A percentile compares a stretch with the other conserved stretches of the same genome.
Conservation (phyloP, 2,329 filamentous ascomycete genomes). For the Colletotrichum noveboracense region DNA sequence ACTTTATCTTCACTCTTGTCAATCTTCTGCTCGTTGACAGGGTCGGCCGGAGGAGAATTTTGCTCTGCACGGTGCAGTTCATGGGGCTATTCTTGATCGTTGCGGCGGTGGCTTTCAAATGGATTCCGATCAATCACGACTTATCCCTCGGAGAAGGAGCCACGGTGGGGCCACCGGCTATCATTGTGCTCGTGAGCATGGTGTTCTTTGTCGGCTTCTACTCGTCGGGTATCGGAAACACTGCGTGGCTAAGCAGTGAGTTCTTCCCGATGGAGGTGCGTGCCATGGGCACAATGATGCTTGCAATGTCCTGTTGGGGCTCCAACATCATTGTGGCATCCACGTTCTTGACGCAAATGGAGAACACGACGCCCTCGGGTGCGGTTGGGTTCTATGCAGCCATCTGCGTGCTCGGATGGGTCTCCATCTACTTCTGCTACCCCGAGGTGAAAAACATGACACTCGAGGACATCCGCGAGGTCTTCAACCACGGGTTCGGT, state of each 20-base stretch:
- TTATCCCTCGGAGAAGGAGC: slow-evolving; percentile 39
- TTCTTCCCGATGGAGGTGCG: slow-evolving; percentile 52
- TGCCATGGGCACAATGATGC: slow-evolving; percentile 53
- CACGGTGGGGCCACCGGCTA: slow-evolving; percentile 33
- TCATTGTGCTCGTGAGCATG: slow-evolving; percentile 45
- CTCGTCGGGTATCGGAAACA: slow-evolving; percentile 49
- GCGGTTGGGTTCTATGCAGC: slow-evolving; percentile 58
- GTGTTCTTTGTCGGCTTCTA: slow-evolving; percentile 49
- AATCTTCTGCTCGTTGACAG: slow-evolving; percentile 52
- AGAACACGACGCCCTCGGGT: slow-evolving; percentile 52
- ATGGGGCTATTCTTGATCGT: slow-evolving; percentile 48
- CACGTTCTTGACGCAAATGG: slow-evolving; percentile 55
- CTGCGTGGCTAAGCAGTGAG: slow-evolving; percentile 51
- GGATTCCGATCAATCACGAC: slow-evolving; percentile 48
- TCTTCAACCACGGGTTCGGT: slow-evolving; percentile 54
- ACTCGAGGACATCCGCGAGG: slow-evolving; percentile 56
- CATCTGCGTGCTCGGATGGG: slow-evolving; percentile 51
- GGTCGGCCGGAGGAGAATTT: slow-evolving; percentile 47
- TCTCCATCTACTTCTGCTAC: slow-evolving; percentile 54
- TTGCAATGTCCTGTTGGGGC: slow-evolving; percentile 51
- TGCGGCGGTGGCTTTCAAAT: slow-evolving; percentile 49
- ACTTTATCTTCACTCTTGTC: slow-evolving; percentile 54
- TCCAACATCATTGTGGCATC: slow-evolving; percentile 55
- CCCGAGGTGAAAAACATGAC: slow-evolving; percentile 61
- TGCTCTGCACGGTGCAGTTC: slow-evolving; percentile 47